Evolutionary conservation across 345 rosid species (phyloP).

Genomic region (Euphorbia lathyris): DNA sequence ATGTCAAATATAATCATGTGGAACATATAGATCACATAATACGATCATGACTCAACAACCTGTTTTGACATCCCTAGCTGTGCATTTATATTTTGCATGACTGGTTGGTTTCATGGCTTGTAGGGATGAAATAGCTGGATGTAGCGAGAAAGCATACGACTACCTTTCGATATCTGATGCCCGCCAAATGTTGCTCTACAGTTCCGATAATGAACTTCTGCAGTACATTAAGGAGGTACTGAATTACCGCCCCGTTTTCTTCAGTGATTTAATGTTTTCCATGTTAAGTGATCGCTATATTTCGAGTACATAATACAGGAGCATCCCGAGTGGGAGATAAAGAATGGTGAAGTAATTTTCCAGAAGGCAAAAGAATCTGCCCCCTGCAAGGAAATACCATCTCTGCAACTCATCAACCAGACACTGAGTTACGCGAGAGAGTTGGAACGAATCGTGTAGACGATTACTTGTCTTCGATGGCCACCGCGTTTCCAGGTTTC

Average conservation of each 20-base stretch:
- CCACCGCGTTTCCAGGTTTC: not conserved
- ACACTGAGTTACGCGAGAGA: constrained; percentile 96
- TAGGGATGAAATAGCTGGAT: constrained; percentile 98
- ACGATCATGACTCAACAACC: no score
- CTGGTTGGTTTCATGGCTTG: constrained; percentile 8
- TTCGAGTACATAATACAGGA: constrained; percentile 46
- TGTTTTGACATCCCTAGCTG: no score
- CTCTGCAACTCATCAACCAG: constrained; percentile 93
- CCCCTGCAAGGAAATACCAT: constrained; percentile 95
- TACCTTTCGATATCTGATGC: constrained; percentile 73
- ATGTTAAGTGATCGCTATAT: not conserved
- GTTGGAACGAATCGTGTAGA: constrained; percentile 92
- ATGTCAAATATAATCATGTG: no score
- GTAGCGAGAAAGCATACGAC: constrained; percentile 98
- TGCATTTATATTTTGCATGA: not conserved
- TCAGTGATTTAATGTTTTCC: not conserved
- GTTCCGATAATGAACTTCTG: constrained; percentile 72
- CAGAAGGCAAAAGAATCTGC: constrained; percentile 92
- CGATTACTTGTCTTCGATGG: not conserved
- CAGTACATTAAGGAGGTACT: constrained; percentile 73
- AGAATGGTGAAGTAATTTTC: constrained; percentile 63
- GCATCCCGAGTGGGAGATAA: constrained; percentile 92
- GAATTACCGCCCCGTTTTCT: not conserved
- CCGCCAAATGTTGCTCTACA: constrained; percentile 63
- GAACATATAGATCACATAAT: no score